These are phyloP conservation scores for Kluyveromyces sp. DNA, from an alignment of 1,139 yeast species.

Conservation along the genomic window DNA sequence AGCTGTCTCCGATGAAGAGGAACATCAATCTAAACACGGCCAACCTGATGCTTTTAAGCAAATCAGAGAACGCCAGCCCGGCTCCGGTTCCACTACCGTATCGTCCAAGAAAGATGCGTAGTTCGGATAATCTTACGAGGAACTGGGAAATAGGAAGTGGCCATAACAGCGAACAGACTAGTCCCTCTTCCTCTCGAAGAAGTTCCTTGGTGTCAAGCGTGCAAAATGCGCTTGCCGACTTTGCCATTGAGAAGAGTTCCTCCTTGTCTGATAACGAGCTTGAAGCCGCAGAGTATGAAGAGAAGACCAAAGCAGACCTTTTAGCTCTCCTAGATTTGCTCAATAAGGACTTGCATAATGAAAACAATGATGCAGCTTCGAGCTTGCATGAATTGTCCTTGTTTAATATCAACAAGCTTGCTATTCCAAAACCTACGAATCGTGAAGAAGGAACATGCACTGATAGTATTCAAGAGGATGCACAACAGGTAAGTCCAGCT, in stretches of 20 bases:
- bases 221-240: background rate
- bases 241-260: background rate
- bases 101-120: background rate
- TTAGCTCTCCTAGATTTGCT: slow-evolving; percentile 23
- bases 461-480: background rate
- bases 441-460: slow-evolving; percentile 13
- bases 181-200: slow-evolving; percentile 4
- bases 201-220: slow-evolving; percentile 2
- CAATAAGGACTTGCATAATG: slow-evolving; percentile 31
- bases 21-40: background rate
- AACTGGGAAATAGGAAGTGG: slow-evolving; percentile 10
- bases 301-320: slow-evolving; percentile 24
- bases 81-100: background rate
- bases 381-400: slow-evolving; percentile 30
- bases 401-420: slow-evolving; percentile 34
- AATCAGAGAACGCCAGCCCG: background rate
- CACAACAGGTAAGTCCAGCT: too few relatives aligned
- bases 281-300: slow-evolving; percentile 10
- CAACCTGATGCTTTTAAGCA: background rate
- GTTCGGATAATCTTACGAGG: slow-evolving; percentile 6
- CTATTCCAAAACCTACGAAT: slow-evolving; percentile 28
- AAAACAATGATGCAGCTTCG: slow-evolving; percentile 32
- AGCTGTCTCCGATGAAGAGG: background rate
- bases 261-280: background rate
- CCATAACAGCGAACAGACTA: background rate